Evolutionary conservation across 1,139 yeast genomes (phyloP).

Genomic region (Saccharomycopsis phalli): DNA sequence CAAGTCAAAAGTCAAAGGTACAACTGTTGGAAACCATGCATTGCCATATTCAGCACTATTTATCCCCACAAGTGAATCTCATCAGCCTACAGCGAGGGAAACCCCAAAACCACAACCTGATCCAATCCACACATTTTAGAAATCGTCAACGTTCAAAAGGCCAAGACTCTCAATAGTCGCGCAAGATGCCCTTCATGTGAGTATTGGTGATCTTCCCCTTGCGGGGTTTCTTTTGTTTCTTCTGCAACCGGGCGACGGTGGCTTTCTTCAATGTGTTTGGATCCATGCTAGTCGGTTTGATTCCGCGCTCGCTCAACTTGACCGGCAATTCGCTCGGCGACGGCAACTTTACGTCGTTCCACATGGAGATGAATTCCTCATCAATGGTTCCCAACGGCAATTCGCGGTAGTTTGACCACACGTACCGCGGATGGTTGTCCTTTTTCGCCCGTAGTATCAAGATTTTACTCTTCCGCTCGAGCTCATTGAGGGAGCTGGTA

Average conservation of each 20-base stretch:
- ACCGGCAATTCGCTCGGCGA: constrained; percentile 73
- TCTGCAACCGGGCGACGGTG: constrained; percentile 38
- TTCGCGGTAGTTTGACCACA: constrained; percentile 77
- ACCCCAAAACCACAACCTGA: no score
- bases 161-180: no score
- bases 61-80: no score
- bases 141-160: no score
- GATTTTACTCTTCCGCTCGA: constrained; percentile 69
- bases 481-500: constrained; percentile 59
- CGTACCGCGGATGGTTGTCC: constrained; percentile 81
- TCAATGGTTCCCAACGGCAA: constrained; percentile 69
- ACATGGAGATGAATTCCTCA: constrained; percentile 73
- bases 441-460: constrained; percentile 83
- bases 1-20: no score
- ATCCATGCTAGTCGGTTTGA: constrained; percentile 94
- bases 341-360: constrained; percentile 76
- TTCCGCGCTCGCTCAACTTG: constrained; percentile 68
- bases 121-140: no score
- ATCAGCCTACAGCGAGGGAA: no score
- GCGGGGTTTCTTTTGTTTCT: constrained; percentile 87
- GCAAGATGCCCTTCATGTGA: constrained; percentile 91
- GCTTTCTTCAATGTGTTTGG: constrained; percentile 78
- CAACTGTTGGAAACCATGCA: no score
- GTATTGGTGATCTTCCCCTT: constrained; percentile 91
- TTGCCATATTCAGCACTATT: no score